Percentiles rank a stretch among this genome's conserved stretches.
phyloP scores from a whole-genome alignment of 2,329 filamentous ascomycete species.

The Aspergillus sp. region DNA sequence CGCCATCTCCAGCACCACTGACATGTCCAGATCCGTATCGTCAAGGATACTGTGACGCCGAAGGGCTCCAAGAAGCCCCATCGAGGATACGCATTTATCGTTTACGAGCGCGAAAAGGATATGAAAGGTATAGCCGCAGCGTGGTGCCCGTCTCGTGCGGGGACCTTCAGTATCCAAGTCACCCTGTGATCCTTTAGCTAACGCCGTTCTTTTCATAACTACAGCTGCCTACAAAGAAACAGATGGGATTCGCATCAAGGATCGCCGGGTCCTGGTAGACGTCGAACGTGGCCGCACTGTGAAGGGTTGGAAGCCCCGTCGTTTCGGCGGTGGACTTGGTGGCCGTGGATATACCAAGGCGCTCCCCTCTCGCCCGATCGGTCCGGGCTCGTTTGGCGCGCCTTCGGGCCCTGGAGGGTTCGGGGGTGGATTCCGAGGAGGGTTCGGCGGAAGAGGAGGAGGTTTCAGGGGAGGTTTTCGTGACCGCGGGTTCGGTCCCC shows the following conservation, averaged over 20 bases:
- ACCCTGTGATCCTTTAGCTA: constrained; percentile 30
- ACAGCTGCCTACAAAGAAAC: constrained; percentile 86
- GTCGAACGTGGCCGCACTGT: constrained; percentile 95
- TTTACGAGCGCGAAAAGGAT: constrained; percentile 95
- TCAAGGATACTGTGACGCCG: constrained; percentile 66
- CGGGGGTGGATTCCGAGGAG: constrained; percentile 56
- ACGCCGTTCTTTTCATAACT: constrained; percentile 39
- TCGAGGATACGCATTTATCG: constrained; percentile 91
- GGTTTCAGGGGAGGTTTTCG: constrained; percentile 51
- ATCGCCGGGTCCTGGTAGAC: constrained; percentile 88
- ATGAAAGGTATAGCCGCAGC: constrained; percentile 79
- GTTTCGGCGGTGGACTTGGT: constrained; percentile 87
- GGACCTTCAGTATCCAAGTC: constrained; percentile 3
- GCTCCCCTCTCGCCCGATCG: constrained; percentile 67
- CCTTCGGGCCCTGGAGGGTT: constrained; percentile 58
- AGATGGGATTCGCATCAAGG: constrained; percentile 90
- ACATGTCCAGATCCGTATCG: constrained; percentile 71
- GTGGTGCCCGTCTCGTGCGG: constrained; percentile 8
- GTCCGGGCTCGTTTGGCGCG: constrained; percentile 57
- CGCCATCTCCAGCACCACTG: constrained; percentile 13
- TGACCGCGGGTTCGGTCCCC: constrained; percentile 51
- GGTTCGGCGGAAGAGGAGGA: constrained; percentile 54
- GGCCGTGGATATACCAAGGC: constrained; percentile 91
- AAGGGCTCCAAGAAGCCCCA: constrained; percentile 80
- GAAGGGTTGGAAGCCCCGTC: constrained; percentile 86